Evolutionary conservation across 2,329 filamentous ascomycete species (phyloP).

Genomic region (Clonostachys rosea): DNA sequence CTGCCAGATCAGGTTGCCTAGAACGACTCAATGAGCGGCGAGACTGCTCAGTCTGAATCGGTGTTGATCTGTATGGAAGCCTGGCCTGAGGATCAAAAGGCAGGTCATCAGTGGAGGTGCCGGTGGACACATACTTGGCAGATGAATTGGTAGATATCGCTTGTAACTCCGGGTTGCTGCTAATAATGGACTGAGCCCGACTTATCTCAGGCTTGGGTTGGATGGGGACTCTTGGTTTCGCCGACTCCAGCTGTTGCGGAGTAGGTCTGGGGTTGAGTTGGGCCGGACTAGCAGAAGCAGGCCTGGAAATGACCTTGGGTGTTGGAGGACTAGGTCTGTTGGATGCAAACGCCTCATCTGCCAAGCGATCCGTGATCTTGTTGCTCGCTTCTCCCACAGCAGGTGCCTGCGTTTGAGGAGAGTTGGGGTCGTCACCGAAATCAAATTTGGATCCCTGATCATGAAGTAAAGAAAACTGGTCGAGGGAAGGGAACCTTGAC

Average conservation of each 20-base stretch:
- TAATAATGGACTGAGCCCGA: conserved; percentile 60
- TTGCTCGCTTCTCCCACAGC: conserved; percentile 42
- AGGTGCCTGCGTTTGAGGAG: conserved; percentile 42
- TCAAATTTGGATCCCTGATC: conserved; percentile 82
- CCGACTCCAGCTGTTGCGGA: background rate
- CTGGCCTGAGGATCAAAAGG: conserved; percentile 33
- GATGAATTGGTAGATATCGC: conserved; percentile 44
- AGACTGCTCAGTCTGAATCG: conserved; percentile 12
- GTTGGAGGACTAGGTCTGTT: conserved; percentile 23
- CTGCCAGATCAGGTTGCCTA: conserved; percentile 12
- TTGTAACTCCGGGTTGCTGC: conserved; percentile 56
- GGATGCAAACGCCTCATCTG: conserved; percentile 76
- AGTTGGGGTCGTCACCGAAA: conserved; percentile 53
- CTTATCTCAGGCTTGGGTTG: conserved; percentile 45
- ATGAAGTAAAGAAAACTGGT: conserved; percentile 88
- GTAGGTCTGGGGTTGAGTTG: background rate
- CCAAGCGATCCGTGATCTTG: conserved; percentile 69
- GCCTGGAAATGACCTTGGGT: background rate
- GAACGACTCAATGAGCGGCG: conserved; percentile 18
- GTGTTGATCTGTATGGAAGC: conserved; percentile 2
- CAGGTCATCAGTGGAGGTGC: conserved; percentile 72
- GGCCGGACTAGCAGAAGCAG: background rate
- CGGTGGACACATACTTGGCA: conserved; percentile 48
- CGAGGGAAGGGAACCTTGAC: conserved; percentile 79
- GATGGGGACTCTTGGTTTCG: conserved; percentile 29